phyloP scores from a whole-genome alignment of 2,329 filamentous ascomycete species.

The Aspergillus puulaauensis region DNA sequence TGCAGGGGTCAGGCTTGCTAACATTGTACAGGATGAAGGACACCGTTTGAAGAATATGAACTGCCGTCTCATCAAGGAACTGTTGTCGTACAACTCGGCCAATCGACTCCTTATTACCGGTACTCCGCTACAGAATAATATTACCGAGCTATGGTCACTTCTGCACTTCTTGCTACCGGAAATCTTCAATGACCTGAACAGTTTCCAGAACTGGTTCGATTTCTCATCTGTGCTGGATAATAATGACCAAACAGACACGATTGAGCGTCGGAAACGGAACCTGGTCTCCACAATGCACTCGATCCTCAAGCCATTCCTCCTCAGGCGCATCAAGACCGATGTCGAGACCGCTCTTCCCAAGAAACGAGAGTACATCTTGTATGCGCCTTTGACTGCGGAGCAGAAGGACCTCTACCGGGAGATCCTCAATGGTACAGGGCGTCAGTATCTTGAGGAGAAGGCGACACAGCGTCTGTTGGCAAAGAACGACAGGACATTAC shows the following conservation, averaged over 20 bases:
- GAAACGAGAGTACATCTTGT: constrained; percentile 94
- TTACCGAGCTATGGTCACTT: constrained; percentile 91
- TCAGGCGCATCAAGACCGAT: constrained; percentile 87
- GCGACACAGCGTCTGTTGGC: constrained; percentile 50
- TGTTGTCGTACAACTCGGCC: constrained; percentile 84
- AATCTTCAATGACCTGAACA: constrained; percentile 89
- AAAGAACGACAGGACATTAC: constrained; percentile 32
- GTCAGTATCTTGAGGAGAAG: constrained; percentile 51
- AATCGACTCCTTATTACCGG: constrained; percentile 92
- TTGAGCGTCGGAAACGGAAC: constrained; percentile 73
- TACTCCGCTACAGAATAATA: constrained; percentile 92
- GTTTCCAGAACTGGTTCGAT: constrained; percentile 95
- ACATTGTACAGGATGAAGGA: constrained; percentile 71
- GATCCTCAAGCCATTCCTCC: constrained; percentile 84
- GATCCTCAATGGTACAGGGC: constrained; percentile 74
- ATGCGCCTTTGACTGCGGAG: constrained; percentile 84
- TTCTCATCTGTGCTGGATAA: constrained; percentile 90
- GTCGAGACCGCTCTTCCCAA: constrained; percentile 89
- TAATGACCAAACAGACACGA: constrained; percentile 72
- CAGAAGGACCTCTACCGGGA: constrained; percentile 89
- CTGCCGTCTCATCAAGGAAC: constrained; percentile 82
- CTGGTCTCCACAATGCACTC: constrained; percentile 86
- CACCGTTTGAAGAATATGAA: constrained; percentile 98
- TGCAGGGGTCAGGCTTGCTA: constrained; percentile 9
- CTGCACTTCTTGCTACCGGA: constrained; percentile 90